Evolutionary conservation across 2,329 filamentous ascomycete species (phyloP), one percentile per base, ranked within the genome.

Genomic region (Fusarium guadeloupense): DNA sequence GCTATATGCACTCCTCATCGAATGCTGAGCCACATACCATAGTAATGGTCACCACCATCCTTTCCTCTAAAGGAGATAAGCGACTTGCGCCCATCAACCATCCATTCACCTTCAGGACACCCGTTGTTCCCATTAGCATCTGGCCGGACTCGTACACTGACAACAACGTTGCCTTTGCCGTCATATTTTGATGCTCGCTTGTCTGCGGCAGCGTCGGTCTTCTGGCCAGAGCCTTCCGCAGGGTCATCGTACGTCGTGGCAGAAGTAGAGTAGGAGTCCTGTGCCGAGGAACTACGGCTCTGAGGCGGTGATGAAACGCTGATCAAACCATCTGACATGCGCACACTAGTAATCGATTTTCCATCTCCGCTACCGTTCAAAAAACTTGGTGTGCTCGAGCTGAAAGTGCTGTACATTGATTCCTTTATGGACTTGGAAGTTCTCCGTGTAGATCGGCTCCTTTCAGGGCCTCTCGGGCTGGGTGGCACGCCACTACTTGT

Each of bases 61-160:
- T 91, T 92, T 57, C 95, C 94, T 60, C 85, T 85, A 71, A 94
- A 97, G 9, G 91, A 85, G 51, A 99, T 89, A 31, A 96, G 78
- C 16, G 92, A 90, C 69, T 88, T 88, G 70, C 92, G 88, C 26
- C 90, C 90, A 74, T 97, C 93, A 4, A 99, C 89, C 80, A 92
- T 85, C 95, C 94, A 99, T 72, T 98, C 95, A 25, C 88, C 86
- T 57, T 95, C 91, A 8, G 85, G 78, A 54, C 85, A 75, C 53
- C 82, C 80, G 38, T 85, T 85, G 49, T 83, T 85, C n/a, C 82
- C 81, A 20, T 82, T 85, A 5, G 86, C 83, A 77, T 97, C 93
- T 25, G 95, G 95, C 26, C 95, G 86, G 35, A 98, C 93, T 72
- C 95, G 87, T 31, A 99, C 93, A 73, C 95, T 98, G 67, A 99